These are phyloP conservation scores for Williopsis jadinii DNA, from an alignment of 1,139 yeast species.

Conservation along the genomic window DNA sequence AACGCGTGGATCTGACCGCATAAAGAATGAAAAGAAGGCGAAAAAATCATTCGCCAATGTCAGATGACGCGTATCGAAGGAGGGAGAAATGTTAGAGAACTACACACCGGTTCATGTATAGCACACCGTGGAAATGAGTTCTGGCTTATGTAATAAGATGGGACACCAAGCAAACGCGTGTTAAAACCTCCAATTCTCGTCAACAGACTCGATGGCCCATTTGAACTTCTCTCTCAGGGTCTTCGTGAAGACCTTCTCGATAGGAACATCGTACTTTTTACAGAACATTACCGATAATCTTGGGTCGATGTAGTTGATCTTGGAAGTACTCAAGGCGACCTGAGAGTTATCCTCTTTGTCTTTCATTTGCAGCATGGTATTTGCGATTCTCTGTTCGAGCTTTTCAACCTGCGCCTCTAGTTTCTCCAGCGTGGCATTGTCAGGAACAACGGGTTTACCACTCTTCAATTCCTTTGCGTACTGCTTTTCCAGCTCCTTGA, in stretches of 20 bases:
- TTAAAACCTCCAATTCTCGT: conserved; percentile 78
- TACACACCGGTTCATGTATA: too few species aligned
- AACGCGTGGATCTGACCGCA: not conserved
- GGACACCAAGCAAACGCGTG: too few species aligned
- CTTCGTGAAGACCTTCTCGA: conserved; percentile 86
- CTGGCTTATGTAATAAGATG: too few species aligned
- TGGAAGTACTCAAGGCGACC: conserved; percentile 89
- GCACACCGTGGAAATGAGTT: too few species aligned
- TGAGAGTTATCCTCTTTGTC: conserved; percentile 93
- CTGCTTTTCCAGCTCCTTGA: conserved; percentile 47
- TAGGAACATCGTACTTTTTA: conserved; percentile 80
- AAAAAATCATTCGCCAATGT: not conserved
- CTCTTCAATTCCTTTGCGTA: conserved; percentile 54
- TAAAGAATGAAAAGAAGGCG: too few species aligned
- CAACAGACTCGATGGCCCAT: conserved; percentile 94
- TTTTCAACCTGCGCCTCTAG: conserved; percentile 66
- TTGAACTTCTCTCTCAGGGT: conserved; percentile 86
- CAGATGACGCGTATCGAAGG: not conserved
- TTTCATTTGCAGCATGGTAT: conserved; percentile 66
- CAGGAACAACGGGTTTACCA: conserved; percentile 49
- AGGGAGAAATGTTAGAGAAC: too few species aligned
- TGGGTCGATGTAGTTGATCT: conserved; percentile 93
- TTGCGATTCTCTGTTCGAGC: conserved; percentile 63
- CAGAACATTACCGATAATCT: conserved; percentile 86
- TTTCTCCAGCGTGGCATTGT: conserved; percentile 57